Base-by-base conservation (phyloP, 2,329 filamentous ascomycete species). In the Aspergillus terreus region DNA sequence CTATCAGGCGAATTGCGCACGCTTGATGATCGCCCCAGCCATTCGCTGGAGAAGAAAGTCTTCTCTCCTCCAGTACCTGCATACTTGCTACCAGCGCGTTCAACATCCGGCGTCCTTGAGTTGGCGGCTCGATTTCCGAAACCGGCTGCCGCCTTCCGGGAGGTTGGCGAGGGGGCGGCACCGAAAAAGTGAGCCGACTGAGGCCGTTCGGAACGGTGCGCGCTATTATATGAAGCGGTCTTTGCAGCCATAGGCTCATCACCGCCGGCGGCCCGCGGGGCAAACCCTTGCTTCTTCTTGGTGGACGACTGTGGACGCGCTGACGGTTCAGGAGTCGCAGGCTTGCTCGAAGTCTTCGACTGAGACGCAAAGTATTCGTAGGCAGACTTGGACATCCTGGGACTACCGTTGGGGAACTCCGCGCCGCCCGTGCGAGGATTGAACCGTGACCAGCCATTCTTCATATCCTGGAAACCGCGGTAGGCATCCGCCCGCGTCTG, bases 161-260 rank as follows among this genome's bases (percentile, higher is more conserved):
- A 63, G 23, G 72, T 74, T 17, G 74, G 73, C 2, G 72, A 66
- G 6, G 72, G 69, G 4, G 64, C 68, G 41, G 72, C 61, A 11
- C 69, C 66, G 50, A 71, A 73, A 55, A 71, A 59, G 48, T 59
- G 58, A 33, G 70, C 60, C 17, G 58, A 58, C 14, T 62, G 55
- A 21, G 58, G 58, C 55, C 65, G 72, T 49, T 74, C 71, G 40
- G 60, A 59, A 35, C 68, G 63, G 21, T 59, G 61, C 4, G 65
- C 61, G 49, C 64, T 74, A 17, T 66, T 68, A 58, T 79, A 79
- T n/a, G 79, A 76, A 2, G 78, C 77, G 11, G 77, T 78, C 52
- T 76, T 76, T 15, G 69, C 64, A 19, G 81, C 81, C 63, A 80
- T 80, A 33, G 79, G 75, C 58, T 85, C 82, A 60, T 85, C 82